phyloP scores from a whole-genome alignment of 768 basidiomycete genomes.

The Antrodiella citrinella region DNA sequence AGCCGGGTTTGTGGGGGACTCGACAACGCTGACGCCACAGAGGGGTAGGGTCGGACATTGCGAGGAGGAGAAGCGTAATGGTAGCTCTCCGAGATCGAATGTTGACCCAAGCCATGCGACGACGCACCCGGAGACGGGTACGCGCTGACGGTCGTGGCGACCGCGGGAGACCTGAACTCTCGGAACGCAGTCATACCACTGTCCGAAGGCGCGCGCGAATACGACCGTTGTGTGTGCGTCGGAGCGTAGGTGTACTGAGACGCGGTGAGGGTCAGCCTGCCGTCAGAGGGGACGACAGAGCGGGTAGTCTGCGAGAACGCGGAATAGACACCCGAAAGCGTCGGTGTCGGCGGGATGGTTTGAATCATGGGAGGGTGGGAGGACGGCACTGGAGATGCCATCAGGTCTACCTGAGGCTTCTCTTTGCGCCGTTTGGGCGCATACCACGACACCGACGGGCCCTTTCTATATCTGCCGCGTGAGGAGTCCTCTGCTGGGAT shows the following conservation, averaged over 20 bases:
- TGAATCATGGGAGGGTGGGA: neutral
- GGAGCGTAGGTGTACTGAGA: neutral
- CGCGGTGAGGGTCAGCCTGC: neutral
- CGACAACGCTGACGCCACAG: neutral
- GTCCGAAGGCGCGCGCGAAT: neutral
- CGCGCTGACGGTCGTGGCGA: neutral
- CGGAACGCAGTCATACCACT: neutral
- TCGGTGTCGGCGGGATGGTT: neutral
- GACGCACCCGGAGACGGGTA: neutral
- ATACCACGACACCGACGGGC: neutral
- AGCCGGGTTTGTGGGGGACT: neutral
- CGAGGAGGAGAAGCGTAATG: neutral
- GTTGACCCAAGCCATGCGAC: neutral
- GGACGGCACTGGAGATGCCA: neutral
- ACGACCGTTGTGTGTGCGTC: neutral
- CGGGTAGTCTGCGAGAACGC: neutral
- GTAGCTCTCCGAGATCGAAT: neutral
- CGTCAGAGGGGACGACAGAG: neutral
- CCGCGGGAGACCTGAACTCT: neutral
- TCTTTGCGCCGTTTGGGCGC: neutral
- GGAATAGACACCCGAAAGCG: neutral
- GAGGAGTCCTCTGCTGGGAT: neutral
- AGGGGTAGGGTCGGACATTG: neutral
- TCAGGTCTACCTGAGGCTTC: neutral
- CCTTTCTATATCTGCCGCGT: neutral